Base-by-base conservation (phyloP, 768 basidiomycete genomes). In the Mycena haematopus region DNA sequence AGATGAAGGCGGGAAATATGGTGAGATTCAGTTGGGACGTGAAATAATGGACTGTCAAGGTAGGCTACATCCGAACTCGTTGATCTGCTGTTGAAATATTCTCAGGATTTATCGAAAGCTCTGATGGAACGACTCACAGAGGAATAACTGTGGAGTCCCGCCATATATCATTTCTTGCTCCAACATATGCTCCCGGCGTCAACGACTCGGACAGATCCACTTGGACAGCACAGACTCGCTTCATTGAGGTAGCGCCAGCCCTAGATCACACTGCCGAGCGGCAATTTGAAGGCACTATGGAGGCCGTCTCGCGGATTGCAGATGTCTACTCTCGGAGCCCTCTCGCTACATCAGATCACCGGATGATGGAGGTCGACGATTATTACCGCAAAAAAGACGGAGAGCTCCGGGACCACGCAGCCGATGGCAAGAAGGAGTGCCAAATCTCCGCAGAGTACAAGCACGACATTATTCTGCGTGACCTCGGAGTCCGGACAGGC, bases 51-150 rank as follows among this genome's bases (percentile, higher is more conserved):
- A 31, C 9, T 31, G 29, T 9, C 6, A 31, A 31, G 29, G 29
- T 31, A 9, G 9, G 9, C 9, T 31, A 31, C 29, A 31, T 31
- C 29, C 9, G 29, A 31, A 31, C 9, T 9, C 29, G 9, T 31
- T 31, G 29, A 31, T 4, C 4, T 9, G 9, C 4, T 31, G 29
- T 31, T 31, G 29, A 31, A 9, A 31, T 31, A 5, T 31, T 31
- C 9, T 1, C 51, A 70, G 69, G 68, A 2, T 66, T 71, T 52
- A 68, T 68, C 3, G 63, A 71, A n/a, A 69, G 68, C 31, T 65
- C 66, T 24, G 68, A 74, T 45, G 70, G 73, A 22, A 74, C 72
- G 13, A 65, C 71, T 19, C 63, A 70, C 47, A 62, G 66, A 40
- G 68, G 69, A 49, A 59, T 69, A 15, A 70, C 67, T 0, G 66